phyloP scores from a whole-genome alignment of 2,329 filamentous ascomycete genomes.

The Hypoxylon sp. region DNA sequence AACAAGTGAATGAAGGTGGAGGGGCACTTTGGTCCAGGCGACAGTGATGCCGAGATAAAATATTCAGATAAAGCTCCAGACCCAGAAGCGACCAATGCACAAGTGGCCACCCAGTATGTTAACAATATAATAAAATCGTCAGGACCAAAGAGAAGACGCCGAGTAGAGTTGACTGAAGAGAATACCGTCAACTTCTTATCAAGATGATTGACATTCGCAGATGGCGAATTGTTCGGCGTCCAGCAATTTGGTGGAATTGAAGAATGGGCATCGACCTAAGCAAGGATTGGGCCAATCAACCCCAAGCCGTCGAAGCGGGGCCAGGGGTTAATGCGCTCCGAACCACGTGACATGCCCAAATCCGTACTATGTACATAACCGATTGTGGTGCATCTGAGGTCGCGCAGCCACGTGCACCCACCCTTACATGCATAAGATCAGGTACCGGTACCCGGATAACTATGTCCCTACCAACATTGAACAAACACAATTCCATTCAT shows the following conservation, averaged over 20 bases:
- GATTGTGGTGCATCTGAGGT: neutral
- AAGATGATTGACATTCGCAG: conserved; percentile 32
- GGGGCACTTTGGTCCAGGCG: conserved; percentile 20
- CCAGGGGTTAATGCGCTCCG: conserved; percentile 30
- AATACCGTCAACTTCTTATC: conserved; percentile 31
- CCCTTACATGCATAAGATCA: neutral
- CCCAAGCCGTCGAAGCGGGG: neutral
- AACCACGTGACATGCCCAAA: conserved; percentile 28
- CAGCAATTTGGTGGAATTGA: conserved; percentile 42
- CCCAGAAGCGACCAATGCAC: conserved; percentile 7
- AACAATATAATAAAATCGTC: conserved; percentile 14
- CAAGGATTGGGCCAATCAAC: conserved; percentile 22
- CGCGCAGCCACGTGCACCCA: neutral
- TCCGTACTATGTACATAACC: neutral
- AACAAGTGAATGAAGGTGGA: conserved; percentile 18
- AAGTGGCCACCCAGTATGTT: neutral
- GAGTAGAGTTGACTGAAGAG: conserved; percentile 17
- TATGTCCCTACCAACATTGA: neutral
- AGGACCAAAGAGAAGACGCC: conserved; percentile 3
- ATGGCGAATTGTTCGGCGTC: conserved; percentile 22
- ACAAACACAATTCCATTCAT: neutral
- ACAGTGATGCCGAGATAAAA: conserved; percentile 19
- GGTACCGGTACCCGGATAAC: neutral
- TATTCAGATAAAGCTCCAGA: conserved; percentile 18
- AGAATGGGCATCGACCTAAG: conserved; percentile 6